Evolutionary conservation across 352 stramenopile genomes (phyloP), one percentile per base, ranked within the genome.

Genomic region (Globisporangium recalcitrans): DNA sequence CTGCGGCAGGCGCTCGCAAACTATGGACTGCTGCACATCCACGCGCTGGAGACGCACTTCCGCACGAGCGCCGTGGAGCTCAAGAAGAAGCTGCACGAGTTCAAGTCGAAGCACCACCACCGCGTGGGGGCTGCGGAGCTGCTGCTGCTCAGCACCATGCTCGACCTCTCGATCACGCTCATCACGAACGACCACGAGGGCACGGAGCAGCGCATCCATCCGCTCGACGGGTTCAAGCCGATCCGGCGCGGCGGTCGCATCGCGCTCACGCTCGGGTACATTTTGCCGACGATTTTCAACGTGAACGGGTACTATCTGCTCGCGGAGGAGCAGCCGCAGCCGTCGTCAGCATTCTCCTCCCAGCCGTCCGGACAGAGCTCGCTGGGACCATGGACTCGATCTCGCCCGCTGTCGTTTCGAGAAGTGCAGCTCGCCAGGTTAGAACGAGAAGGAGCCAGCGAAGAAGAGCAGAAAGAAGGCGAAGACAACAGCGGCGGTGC

Each of bases 111-210:
- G 57, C 59, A 72, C 32, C 71, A 84, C n/a, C 49, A 78, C 1
- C 82, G 85, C 19, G 71, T 91, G 1, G 85, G 85, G 7, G 66
- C 82, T 0, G 27, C 93, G 11, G 82, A 91, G 62, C 80, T 95
- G 13, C 70, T 85, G 26, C 44, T 90, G 59, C 75, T 95, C 10
- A 80, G 72, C 4, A 88, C 83, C 6, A 91, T 93, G 77, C 61
- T 95, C 7, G 74, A 95, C 64, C 61, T 93, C 14, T 79, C 71
- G 0, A 89, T 95, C 58, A 68, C 71, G 19, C 68, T 95, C 29
- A 71, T 95, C 57, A 91, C 84, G 6, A 93, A 95, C 61, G 85
- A 95, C 68, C 82, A 94, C 59, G 65, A 86, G 26, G 81, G 79
- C 8, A 85, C 81, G 0, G 67, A 88, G 29, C 78, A 90, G 26